phyloP scores from a whole-genome alignment of 208 protist genomes.

The Trypanosoma scelopori region DNA sequence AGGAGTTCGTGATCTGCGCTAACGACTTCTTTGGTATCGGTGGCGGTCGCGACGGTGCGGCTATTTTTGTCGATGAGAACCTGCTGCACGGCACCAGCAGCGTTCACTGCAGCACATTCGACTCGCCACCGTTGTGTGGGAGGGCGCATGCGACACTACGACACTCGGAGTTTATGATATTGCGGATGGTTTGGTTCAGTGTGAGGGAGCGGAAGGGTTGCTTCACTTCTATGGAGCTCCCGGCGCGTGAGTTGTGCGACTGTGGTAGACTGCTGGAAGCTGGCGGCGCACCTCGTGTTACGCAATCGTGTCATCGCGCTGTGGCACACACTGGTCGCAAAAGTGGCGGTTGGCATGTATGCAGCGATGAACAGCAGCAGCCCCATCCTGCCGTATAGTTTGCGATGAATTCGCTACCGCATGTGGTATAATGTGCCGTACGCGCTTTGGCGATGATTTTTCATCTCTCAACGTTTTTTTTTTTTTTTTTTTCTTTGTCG shows the following conservation, averaged over 20 bases:
- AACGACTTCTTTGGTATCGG: slow-evolving; percentile 52
- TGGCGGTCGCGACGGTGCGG: slow-evolving; percentile 48
- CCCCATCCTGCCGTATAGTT: no score
- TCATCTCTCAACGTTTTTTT: no score
- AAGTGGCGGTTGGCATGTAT: slow-evolving; percentile 10
- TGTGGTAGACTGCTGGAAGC: slow-evolving; percentile 20
- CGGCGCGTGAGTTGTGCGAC: slow-evolving; percentile 14
- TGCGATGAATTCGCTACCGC: no score
- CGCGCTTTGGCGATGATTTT: no score
- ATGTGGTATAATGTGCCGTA: no score
- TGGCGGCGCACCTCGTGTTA: background rate
- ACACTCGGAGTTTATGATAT: slow-evolving; percentile 37
- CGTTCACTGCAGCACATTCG: slow-evolving; percentile 49
- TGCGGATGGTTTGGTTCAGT: slow-evolving; percentile 44
- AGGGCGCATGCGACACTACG: slow-evolving; percentile 13
- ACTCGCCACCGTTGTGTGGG: slow-evolving; percentile 42
- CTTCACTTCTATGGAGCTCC: slow-evolving; percentile 15
- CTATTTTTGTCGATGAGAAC: slow-evolving; percentile 48
- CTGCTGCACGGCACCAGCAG: slow-evolving; percentile 63
- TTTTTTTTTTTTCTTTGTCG: slow-evolving; percentile 6
- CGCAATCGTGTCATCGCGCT: background rate
- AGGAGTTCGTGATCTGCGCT: slow-evolving; percentile 47
- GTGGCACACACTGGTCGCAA: background rate
- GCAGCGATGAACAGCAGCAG: slow-evolving; percentile 1
- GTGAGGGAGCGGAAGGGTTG: slow-evolving; percentile 13